phyloP scores from a whole-genome alignment of 1,139 yeast genomes.

The Saccharomyces hybrid region DNA sequence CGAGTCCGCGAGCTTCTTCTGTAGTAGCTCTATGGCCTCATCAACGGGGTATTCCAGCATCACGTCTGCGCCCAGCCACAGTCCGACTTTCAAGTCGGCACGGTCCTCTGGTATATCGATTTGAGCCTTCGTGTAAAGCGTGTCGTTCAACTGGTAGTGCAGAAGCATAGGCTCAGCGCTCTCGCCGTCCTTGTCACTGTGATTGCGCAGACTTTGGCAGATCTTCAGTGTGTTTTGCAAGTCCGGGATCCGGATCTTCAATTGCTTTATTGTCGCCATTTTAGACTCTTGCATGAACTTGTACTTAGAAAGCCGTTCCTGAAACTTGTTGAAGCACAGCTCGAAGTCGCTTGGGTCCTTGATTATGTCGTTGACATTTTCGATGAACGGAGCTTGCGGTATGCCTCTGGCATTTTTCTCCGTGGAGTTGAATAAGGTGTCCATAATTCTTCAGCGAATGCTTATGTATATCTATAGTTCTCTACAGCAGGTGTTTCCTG shows the following conservation, averaged over 20 bases:
- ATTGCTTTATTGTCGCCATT: constrained; percentile 56
- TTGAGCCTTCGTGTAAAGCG: constrained; percentile 80
- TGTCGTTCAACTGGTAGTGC: constrained; percentile 86
- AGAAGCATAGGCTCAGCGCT: constrained; percentile 44
- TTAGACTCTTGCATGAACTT: constrained; percentile 84
- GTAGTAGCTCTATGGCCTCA: constrained; percentile 72
- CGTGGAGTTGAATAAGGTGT: constrained; percentile 28
- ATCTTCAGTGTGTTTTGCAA: constrained; percentile 74
- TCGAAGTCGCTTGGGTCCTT: constrained; percentile 68
- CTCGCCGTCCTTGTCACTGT: constrained; percentile 35
- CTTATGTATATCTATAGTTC: too few species aligned
- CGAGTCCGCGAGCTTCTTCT: constrained; percentile 57
- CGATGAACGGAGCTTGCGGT: constrained; percentile 94
- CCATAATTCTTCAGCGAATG: constrained; percentile 15
- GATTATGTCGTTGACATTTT: constrained; percentile 68
- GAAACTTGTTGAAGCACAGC: constrained; percentile 57
- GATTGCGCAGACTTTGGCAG: constrained; percentile 49
- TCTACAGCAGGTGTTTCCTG: not conserved
- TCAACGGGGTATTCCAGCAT: constrained; percentile 91
- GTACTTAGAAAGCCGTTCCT: constrained; percentile 73
- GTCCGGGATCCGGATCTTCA: constrained; percentile 79
- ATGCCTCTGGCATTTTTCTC: constrained; percentile 81
- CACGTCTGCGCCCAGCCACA: constrained; percentile 97
- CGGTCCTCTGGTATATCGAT: constrained; percentile 38
- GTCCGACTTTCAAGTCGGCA: constrained; percentile 51